These are phyloP conservation scores for Gnaphalium uliginosum DNA, from an alignment of 129 eudicot species.

Conservation along the genomic window DNA sequence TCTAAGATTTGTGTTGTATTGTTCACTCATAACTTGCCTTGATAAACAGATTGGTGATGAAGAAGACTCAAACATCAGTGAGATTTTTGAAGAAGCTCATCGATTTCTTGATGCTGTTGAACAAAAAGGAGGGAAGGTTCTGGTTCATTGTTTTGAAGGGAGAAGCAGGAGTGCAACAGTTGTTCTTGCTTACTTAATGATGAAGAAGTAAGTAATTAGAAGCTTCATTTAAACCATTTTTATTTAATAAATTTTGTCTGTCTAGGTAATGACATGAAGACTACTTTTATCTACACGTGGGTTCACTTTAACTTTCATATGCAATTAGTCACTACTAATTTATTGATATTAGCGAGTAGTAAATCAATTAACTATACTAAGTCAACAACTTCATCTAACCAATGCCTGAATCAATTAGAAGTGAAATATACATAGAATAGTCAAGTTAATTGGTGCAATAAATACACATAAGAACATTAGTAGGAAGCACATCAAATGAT, in stretches of 20 bases:
- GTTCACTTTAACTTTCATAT: background rate
- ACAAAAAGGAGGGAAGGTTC: constrained; percentile 77
- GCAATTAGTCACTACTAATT: background rate
- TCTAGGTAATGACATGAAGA: background rate
- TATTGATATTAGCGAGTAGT: no score
- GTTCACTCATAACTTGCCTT: background rate
- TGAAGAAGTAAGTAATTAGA: constrained; percentile 61
- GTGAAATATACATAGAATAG: background rate
- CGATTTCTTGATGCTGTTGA: constrained; percentile 73
- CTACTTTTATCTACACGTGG: background rate
- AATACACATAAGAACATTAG: background rate
- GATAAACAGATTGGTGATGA: constrained; percentile 69
- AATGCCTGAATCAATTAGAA: background rate
- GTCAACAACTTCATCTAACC: background rate
- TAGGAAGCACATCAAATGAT: background rate
- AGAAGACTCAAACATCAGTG: constrained; percentile 74
- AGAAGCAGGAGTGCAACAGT: constrained; percentile 93
- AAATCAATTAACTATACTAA: no score
- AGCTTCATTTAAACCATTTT: background rate
- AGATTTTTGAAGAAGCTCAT: constrained; percentile 81
- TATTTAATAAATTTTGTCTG: background rate
- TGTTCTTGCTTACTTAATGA: constrained; percentile 90
- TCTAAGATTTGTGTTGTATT: background rate
- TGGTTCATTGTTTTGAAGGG: constrained; percentile 99
- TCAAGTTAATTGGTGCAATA: background rate